Evolutionary conservation across 2,329 filamentous ascomycete species (phyloP), one percentile per base, ranked within the genome.

Genomic region (Pseudogymnoascus verrucosus): DNA sequence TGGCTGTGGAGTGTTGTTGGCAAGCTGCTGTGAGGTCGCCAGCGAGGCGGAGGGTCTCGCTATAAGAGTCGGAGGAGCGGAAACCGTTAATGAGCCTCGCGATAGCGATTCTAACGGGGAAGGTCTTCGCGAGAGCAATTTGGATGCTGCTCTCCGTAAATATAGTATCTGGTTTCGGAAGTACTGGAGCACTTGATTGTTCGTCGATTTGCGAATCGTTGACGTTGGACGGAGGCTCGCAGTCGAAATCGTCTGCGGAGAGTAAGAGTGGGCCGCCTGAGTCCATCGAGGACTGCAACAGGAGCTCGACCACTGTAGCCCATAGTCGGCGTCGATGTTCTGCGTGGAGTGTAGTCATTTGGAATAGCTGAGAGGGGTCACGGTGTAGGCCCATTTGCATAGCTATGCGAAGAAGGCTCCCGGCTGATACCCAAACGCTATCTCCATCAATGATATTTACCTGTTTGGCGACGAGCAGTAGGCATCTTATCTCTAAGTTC

Each of bases 361-460:
- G 73, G 7, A 76, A 73, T 5, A 83, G 76, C 59, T 78, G 74
- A 40, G 74, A 76, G 0, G 84, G 83, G 63, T 86, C 83, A 5
- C 82, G 78, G 68, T 86, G 82, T 7, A 86, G 75, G 3, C 84
- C 83, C 77, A 85, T 83, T 62, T 77, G 78, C 72, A 85, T 80
- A 61, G 82, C 84, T 7, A 77, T 77, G 3, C 83, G 76, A 16
- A 84, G 67, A 8, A 85, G 66, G 16, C 31, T 34, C 0, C 82
- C 81, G 0, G 78, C 74, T 2, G 78, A 75, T 31, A 82, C 76
- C 81, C 81, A 85, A 4, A 77, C 74, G 10, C 83, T 69, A 64
- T 85, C 82, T 8, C 76, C 76, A 5, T 78, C 78, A 2, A 83
- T 74, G 14, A 75, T 77, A 31, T 77, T 78, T 0, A 76, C 76